phyloP scores from a whole-genome alignment of 2,329 filamentous ascomycete species.

The Raffaelea arxii region DNA sequence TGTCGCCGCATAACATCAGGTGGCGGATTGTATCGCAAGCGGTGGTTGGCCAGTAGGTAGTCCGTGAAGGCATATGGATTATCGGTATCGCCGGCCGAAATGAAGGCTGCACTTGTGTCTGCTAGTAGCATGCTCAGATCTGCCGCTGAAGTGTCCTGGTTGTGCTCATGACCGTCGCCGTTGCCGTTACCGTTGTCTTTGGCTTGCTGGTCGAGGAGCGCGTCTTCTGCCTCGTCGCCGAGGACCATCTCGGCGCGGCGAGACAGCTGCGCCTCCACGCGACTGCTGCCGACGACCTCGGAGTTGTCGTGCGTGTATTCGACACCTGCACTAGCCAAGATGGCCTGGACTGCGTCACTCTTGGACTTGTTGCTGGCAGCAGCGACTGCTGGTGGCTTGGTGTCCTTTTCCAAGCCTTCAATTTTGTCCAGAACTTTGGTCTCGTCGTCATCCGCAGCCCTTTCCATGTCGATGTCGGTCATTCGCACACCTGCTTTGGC shows the following conservation, averaged over 20 bases:
- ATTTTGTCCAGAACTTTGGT: slow-evolving; percentile 34
- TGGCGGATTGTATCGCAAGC: slow-evolving; percentile 60
- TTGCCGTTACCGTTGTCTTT: slow-evolving; percentile 20
- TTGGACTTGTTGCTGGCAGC: slow-evolving; percentile 20
- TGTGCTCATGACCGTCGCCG: slow-evolving; percentile 31
- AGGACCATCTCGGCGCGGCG: slow-evolving; percentile 56
- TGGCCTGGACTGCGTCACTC: slow-evolving; percentile 76
- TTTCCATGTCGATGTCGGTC: slow-evolving; percentile 63
- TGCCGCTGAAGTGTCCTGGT: slow-evolving; percentile 14
- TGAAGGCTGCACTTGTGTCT: slow-evolving; percentile 27
- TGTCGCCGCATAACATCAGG: slow-evolving; percentile 66
- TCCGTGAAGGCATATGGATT: not conserved
- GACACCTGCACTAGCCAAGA: slow-evolving; percentile 78
- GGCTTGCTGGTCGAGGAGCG: too few species aligned
- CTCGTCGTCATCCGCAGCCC: slow-evolving; percentile 45
- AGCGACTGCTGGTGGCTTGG: not conserved
- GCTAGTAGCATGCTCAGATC: slow-evolving; percentile 44
- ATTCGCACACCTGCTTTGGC: slow-evolving; percentile 76
- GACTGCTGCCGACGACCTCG: slow-evolving; percentile 87
- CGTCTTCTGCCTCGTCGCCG: slow-evolving; percentile 39
- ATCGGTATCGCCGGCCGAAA: slow-evolving; percentile 2
- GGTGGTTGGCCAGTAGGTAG: slow-evolving; percentile 20
- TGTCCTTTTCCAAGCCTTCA: slow-evolving; percentile 8
- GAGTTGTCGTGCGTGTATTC: slow-evolving; percentile 96
- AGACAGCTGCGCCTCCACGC: slow-evolving; percentile 78